A percentile compares a stretch with the other conserved stretches of the same genome.
These are phyloP conservation scores for Apostasia ramifera DNA, from an alignment of 106 monocot species.

Conservation along the genomic window DNA sequence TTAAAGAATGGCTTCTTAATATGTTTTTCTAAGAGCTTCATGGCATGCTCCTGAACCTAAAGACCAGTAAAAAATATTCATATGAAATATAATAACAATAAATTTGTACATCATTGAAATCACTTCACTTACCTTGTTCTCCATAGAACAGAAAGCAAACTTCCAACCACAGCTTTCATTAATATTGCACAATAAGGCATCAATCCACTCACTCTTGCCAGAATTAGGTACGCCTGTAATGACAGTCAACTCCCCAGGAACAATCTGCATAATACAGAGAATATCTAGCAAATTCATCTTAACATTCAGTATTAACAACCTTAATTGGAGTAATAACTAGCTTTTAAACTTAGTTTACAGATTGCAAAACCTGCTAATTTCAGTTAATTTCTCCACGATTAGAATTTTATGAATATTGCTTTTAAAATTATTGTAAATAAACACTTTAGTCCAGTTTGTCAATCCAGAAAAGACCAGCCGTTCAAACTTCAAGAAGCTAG, in stretches of 20 bases:
- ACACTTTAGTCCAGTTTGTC: too few species aligned
- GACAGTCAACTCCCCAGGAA: slow-evolving; percentile 87
- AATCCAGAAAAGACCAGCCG: too few species aligned
- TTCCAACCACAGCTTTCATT: slow-evolving; percentile 58
- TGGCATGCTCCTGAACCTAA: slow-evolving; percentile 92
- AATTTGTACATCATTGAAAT: neutral
- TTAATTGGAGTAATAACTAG: neutral
- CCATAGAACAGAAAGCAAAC: slow-evolving; percentile 95
- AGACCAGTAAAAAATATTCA: slow-evolving; percentile 8
- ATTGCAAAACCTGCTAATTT: too few species aligned
- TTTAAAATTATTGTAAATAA: too few species aligned
- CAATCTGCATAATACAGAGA: slow-evolving; percentile 47
- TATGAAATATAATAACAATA: neutral
- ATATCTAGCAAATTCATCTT: too few species aligned
- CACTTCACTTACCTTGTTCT: slow-evolving; percentile 64
- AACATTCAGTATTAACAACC: neutral
- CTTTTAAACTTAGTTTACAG: too few species aligned
- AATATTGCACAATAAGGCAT: slow-evolving; percentile 87
- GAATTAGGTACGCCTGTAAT: slow-evolving; percentile 92
- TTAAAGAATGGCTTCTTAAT: slow-evolving; percentile 85
- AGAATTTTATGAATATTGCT: too few species aligned
- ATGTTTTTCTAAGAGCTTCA: slow-evolving; percentile 92
- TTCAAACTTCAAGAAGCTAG: too few species aligned
- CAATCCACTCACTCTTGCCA: slow-evolving; percentile 99
- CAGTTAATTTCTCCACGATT: too few species aligned